A percentile compares a stretch with the other conserved stretches of the same genome.
These are phyloP conservation scores for Massariosphaeria phaeospora DNA, from an alignment of 495 filamentous ascomycete species.

Conservation along the genomic window DNA sequence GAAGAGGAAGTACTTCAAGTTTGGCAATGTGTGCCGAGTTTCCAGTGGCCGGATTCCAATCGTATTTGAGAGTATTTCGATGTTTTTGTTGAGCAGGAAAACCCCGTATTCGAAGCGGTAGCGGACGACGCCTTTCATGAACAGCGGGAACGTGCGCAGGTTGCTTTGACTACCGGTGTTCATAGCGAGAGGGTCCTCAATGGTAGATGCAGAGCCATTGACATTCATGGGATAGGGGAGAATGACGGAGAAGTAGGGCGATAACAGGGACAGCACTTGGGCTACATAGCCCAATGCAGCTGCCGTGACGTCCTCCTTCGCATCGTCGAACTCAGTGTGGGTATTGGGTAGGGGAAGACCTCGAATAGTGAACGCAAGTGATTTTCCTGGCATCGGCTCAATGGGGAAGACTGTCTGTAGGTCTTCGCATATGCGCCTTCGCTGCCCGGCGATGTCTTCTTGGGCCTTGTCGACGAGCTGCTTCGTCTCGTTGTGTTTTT, in stretches of 20 bases:
- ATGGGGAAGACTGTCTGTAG: slow-evolving; percentile 75
- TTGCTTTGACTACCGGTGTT: slow-evolving; percentile 17
- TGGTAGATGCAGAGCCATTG: slow-evolving; percentile 65
- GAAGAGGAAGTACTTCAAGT: slow-evolving; percentile 87
- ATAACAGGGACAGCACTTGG: slow-evolving; percentile 67
- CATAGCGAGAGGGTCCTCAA: slow-evolving; percentile 73
- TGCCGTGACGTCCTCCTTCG: slow-evolving; percentile 62
- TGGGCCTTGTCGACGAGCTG: slow-evolving; percentile 52
- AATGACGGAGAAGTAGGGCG: slow-evolving; percentile 72
- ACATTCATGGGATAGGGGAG: slow-evolving; percentile 77
- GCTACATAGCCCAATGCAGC: slow-evolving; percentile 81
- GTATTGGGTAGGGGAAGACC: slow-evolving; percentile 71
- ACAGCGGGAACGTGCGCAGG: slow-evolving; percentile 55
- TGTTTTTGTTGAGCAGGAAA: slow-evolving; percentile 88
- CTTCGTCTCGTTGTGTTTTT: slow-evolving; percentile 54
- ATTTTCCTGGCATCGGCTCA: slow-evolving; percentile 54
- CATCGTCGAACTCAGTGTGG: slow-evolving; percentile 62
- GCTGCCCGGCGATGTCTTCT: slow-evolving; percentile 68
- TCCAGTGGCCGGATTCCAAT: slow-evolving; percentile 74
- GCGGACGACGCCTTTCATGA: slow-evolving; percentile 66
- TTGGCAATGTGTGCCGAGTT: slow-evolving; percentile 84
- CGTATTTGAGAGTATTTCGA: slow-evolving; percentile 75
- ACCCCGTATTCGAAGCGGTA: slow-evolving; percentile 94
- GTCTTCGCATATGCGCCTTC: slow-evolving; percentile 80
- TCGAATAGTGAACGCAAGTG: slow-evolving; percentile 74